These are phyloP conservation scores for Suillus placidus DNA, from an alignment of 768 basidiomycete genomes.

Conservation along the genomic window DNA sequence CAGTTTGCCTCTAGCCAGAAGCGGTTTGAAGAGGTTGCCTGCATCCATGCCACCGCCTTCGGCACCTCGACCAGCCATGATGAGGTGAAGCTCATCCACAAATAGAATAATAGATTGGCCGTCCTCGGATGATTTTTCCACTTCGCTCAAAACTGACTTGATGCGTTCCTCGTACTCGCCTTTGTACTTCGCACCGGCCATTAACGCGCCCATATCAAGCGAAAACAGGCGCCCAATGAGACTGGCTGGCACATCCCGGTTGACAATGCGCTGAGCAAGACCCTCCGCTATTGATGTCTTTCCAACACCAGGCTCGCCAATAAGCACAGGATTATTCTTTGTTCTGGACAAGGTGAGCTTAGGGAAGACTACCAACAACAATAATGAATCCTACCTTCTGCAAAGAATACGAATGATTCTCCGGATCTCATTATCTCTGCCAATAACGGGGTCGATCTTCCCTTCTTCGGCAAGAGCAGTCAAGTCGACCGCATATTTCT, in stretches of 20 bases:
- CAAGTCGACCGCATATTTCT: constrained; percentile 86
- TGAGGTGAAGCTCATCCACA: constrained; percentile 92
- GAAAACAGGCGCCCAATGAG: constrained; percentile 78
- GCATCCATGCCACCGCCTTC: constrained; percentile 94
- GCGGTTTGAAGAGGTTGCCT: constrained; percentile 88
- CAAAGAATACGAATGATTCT: constrained; percentile 83
- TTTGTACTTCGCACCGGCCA: constrained; percentile 92
- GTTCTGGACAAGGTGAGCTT: constrained; percentile 54
- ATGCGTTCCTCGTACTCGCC: constrained; percentile 97
- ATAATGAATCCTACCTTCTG: constrained; percentile 51
- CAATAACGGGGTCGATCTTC: constrained; percentile 95
- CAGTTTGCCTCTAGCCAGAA: constrained; percentile 82
- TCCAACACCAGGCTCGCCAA: constrained; percentile 94
- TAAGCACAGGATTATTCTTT: constrained; percentile 96
- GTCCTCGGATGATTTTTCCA: constrained; percentile 84
- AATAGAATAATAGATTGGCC: constrained; percentile 87
- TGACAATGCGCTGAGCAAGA: constrained; percentile 92
- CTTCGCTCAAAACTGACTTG: constrained; percentile 89
- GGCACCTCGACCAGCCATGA: constrained; percentile 86
- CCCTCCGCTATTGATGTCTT: constrained; percentile 97
- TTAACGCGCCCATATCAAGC: constrained; percentile 93
- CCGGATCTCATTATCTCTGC: constrained; percentile 90
- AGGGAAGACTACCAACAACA: background rate
- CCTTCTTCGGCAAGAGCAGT: constrained; percentile 89
- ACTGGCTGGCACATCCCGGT: constrained; percentile 83